Conservation (phyloP, 805 yeast genomes). For the Tetrapisispora nanseiensis region DNA sequence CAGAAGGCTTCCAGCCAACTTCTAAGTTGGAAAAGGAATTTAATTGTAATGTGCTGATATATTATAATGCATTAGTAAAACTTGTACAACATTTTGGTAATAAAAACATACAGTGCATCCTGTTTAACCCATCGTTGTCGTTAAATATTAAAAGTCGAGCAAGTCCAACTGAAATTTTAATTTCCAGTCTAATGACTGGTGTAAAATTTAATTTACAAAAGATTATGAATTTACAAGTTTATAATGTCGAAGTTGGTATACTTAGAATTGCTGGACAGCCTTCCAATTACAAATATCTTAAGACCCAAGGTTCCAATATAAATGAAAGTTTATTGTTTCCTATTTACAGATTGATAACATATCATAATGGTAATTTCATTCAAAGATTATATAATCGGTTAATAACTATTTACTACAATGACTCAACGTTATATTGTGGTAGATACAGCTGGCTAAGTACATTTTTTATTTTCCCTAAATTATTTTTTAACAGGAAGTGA, state of each 20-base stretch:
- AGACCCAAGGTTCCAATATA: constrained; percentile 18
- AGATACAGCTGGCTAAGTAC: constrained; percentile 12
- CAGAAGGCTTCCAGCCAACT: constrained; percentile 20
- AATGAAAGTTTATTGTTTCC: constrained; percentile 18
- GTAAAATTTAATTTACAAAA: constrained; percentile 12
- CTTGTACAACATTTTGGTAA: constrained; percentile 15
- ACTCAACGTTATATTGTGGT: constrained; percentile 14
- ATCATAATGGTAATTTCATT: constrained; percentile 14
- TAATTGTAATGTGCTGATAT: constrained; percentile 17
- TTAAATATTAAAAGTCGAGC: constrained; percentile 16
- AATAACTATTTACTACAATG: constrained; percentile 10
- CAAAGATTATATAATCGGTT: constrained; percentile 9
- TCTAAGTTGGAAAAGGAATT: constrained; percentile 17
- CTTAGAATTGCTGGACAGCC: constrained; percentile 26
- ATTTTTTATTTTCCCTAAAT: neutral
- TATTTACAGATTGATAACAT: constrained; percentile 19
- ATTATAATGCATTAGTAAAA: constrained; percentile 16
- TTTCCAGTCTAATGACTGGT: constrained; percentile 21
- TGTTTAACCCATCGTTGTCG: constrained; percentile 25
- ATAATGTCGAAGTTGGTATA: constrained; percentile 22
- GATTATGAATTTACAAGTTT: constrained; percentile 9
- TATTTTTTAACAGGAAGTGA: neutral
- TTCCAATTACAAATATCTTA: constrained; percentile 25
- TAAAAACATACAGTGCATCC: constrained; percentile 15
- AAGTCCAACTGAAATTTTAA: constrained; percentile 22